Evolutionary conservation across 2,329 filamentous ascomycete species (phyloP), one percentile per base, ranked within the genome.

Genomic region (Monilinia fructigena): DNA sequence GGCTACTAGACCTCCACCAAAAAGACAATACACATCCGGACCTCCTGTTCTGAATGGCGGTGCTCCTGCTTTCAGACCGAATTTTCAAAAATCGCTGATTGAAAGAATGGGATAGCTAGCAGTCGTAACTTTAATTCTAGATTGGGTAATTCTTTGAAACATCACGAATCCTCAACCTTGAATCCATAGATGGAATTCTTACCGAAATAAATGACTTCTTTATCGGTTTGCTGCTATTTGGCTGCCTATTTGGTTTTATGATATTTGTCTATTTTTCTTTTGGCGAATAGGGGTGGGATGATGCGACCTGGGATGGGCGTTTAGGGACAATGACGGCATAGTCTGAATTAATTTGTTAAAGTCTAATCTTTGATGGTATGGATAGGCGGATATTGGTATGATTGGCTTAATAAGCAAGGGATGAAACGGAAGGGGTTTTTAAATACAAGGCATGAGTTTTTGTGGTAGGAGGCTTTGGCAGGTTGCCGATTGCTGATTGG

Each of bases 1-100:
- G 12, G 80, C 75, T 47, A 23, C 35, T 8, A 73, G 74, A 66
- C 66, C 28, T 38, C 58, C 72, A 38, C 71, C 74, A 8, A 79
- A 79, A 68, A 70, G 75, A 52, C 75, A 74, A 50, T 65, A 69
- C 16, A 66, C 65, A 20, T 26, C 58, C 4, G 47, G 45, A 26
- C 38, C 47, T 11, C 35, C 58, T 26, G 31, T 45, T 61, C 4
- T 61, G 0, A 61, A 48, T 48, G 58, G 45, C 6, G 58, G n/a
- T 26, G 56, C 56, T 50, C 58, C 58, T 50, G 2, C 31, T 38
- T 48, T 48, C 38, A 61, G 45, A 18, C 45, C 58, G n/a, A 40
- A 14, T 26, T 61, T 50, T 31, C 45, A 38, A 18, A 18, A 48
- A 61, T 61, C 47, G 45, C 10, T 50, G 31, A 50, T 40, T 26